Evolutionary conservation across 2,329 filamentous ascomycete genomes (phyloP), one percentile per base, ranked within the genome.

Genomic region (Aspergillus chevalieri): DNA sequence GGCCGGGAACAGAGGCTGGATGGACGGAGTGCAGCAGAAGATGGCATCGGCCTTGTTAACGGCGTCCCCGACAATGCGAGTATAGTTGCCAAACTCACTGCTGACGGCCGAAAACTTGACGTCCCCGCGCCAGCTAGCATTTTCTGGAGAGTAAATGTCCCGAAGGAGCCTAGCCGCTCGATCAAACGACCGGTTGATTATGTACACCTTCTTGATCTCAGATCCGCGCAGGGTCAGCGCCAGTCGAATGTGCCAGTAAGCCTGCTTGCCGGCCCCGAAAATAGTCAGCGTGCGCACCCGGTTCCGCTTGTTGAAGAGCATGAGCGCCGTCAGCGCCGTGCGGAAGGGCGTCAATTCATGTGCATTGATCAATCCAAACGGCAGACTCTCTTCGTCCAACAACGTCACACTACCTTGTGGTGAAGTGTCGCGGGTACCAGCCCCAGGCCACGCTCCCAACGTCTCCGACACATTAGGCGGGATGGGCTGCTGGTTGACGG

Each of bases 161-260:
- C 73, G 70, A 43, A 84, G 67, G 43, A 83, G 69, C 17, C 63
- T 52, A 24, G 71, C 69, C 1, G 72, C 70, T 3, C 71, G 69
- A 10, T 73, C 68, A 47, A 76, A 76, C 2, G 70, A 72, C 30
- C 87, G 84, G 62, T 91, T 94, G 65, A 95, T 84, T 61, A 96
- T 85, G 70, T 92, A 85, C 44, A 96, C 80, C 51, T 86, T 82
- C 59, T 85, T 84, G 58, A 95, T 85, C 17, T 89, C 87, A 43
- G 73, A 62, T 0, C 77, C 76, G 1, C 80, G 85, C 26, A 76
- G 62, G 45, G 93, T 77, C 55, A 97, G 78, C 0, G 91, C 85
- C 4, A 97, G 79, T 1, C 90, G 85, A 41, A 95, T 82, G 66
- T 96, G 92, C 91, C 91, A 97, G 73, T 92, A 95, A 10, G 92